Base-by-base conservation (phyloP, 2,329 filamentous ascomycete species). In the Phialocephala subalpina region DNA sequence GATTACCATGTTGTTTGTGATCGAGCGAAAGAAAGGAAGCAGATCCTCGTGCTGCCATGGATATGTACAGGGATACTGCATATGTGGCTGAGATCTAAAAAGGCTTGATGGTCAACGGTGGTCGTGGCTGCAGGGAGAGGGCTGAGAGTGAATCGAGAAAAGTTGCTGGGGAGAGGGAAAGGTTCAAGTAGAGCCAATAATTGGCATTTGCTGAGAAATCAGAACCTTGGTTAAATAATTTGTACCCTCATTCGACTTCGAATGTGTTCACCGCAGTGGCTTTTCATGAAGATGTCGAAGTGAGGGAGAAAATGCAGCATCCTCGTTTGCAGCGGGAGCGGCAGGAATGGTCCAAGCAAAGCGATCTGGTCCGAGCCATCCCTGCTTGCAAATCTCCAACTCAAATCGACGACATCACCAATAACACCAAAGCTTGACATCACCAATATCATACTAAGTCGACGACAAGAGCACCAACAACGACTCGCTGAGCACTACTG, bases 71-170 rank as follows among this genome's bases (percentile, higher is more conserved):
- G 59, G 47, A 53, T 61, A 3, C 16, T 53, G 47, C 60, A 62
- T 42, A 49, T 42, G 60, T 62, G 52, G 56, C 56, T 60, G 62
- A 60, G 62, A 64, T 60, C 62, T 53, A 45, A 40, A 25, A 60
- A 64, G 6, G 62, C 62, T 64, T 64, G 62, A 64, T 47, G 25
- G 3, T 60, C 45, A 35, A 33, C 18, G 36, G 38, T 27, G 62
- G 60, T 64, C 62, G 62, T 55, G 55, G 62, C 40, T 22, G 40
- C 1, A 53, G 25, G 55, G 27, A 29, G 55, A 16, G 18, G 52
- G 52, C 52, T 35, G 52, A 55, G 18, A 55, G 16, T 33, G 52
- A 35, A 55, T 1, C 1, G 52, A 49, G 22, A 22, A 3, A 25
- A 22, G 5, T 49, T 22, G 3, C 22, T 49, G 45, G 38, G 12